These are phyloP conservation scores for Schizochytrium sp. DNA, from an alignment of 108 stramenopile species.

Conservation along the genomic window DNA sequence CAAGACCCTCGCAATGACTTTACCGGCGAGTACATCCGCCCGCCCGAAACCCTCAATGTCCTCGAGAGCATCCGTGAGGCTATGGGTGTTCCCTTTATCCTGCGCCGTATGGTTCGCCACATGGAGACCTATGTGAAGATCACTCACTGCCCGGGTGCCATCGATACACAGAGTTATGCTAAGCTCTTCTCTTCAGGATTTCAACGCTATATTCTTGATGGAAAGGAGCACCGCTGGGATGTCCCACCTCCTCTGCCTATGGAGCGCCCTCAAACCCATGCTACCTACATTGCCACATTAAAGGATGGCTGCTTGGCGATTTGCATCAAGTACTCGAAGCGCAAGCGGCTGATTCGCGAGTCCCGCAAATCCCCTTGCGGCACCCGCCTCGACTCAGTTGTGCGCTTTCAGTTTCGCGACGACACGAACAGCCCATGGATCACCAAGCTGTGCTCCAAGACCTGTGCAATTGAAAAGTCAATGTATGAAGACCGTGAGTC, in stretches of 20 bases:
- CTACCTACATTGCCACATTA: slow-evolving; percentile 54
- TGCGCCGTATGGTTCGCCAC: slow-evolving; percentile 16
- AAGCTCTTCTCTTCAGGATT: slow-evolving; percentile 52
- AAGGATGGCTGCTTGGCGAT: slow-evolving; percentile 32
- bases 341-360: slow-evolving; percentile 58
- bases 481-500: not conserved
- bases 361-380: slow-evolving; percentile 39
- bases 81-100: slow-evolving; percentile 46
- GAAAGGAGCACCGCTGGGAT: slow-evolving; percentile 55
- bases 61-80: slow-evolving; percentile 59
- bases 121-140: slow-evolving; percentile 45
- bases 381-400: slow-evolving; percentile 31
- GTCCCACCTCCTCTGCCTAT: slow-evolving; percentile 45
- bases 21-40: slow-evolving; percentile 45
- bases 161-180: slow-evolving; percentile 10
- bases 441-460: slow-evolving; percentile 42
- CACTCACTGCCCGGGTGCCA: not conserved
- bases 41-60: slow-evolving; percentile 52
- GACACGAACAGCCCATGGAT: slow-evolving; percentile 14
- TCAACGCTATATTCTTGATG: slow-evolving; percentile 54
- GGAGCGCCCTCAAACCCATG: slow-evolving; percentile 7
- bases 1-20: slow-evolving; percentile 50
- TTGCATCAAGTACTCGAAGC: not conserved
- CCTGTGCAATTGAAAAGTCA: slow-evolving; percentile 1
- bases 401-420: slow-evolving; percentile 53